Conservation (phyloP, 768 basidiomycete genomes). For the Termitomyces sp. region DNA sequence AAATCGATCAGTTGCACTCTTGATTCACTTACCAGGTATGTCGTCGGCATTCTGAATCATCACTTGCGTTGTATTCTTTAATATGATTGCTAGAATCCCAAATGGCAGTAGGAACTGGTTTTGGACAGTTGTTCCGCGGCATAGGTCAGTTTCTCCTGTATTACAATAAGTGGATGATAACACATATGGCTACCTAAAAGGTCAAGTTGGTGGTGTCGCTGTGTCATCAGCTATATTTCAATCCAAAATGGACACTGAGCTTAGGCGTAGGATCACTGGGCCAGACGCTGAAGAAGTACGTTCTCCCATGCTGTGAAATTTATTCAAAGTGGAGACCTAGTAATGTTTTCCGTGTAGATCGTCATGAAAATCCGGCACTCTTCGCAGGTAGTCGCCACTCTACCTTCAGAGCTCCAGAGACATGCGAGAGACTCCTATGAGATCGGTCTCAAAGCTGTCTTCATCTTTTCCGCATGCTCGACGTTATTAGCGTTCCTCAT, state of each 20-base stretch:
- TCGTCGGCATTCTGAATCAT: not conserved
- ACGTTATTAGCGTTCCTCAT: constrained; percentile 58
- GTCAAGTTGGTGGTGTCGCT: constrained; percentile 73
- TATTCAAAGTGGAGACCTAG: not conserved
- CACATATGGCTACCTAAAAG: constrained; percentile 23
- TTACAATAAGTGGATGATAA: not conserved
- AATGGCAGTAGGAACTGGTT: constrained; percentile 68
- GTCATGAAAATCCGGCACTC: constrained; percentile 61
- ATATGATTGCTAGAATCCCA: constrained; percentile 38
- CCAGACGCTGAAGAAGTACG: constrained; percentile 53
- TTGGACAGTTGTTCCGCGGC: constrained; percentile 64
- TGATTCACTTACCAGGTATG: constrained; percentile 60
- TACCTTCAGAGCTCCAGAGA: constrained; percentile 49
- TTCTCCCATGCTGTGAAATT: not conserved
- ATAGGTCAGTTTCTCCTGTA: constrained; percentile 40
- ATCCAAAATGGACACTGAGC: constrained; percentile 47
- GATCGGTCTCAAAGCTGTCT: constrained; percentile 57
- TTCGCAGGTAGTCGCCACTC: constrained; percentile 45
- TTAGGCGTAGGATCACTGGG: constrained; percentile 49
- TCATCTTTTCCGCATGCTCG: constrained; percentile 54
- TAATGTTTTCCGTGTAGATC: constrained; percentile 31
- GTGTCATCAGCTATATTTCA: constrained; percentile 69
- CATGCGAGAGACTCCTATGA: constrained; percentile 61
- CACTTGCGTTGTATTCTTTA: not conserved
- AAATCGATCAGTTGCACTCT: constrained; percentile 51